Conservation (phyloP, 164 flowering plant species). For the Hamamelis virginiana region DNA sequence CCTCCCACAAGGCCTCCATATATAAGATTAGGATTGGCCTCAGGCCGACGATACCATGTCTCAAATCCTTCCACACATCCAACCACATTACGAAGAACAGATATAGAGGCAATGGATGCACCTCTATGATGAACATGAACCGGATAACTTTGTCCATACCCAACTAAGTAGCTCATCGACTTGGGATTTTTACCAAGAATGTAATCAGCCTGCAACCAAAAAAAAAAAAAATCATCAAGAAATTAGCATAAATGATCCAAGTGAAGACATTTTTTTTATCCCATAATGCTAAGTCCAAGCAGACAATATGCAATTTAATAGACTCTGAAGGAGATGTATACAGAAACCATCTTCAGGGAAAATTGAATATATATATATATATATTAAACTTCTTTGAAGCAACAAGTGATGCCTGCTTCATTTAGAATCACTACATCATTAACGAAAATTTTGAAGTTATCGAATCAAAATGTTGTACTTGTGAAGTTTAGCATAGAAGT, state of each 20-base stretch:
- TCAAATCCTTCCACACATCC: slow-evolving; percentile 80
- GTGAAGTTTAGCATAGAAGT: too few species aligned
- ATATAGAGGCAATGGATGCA: slow-evolving; percentile 62
- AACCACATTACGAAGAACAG: slow-evolving; percentile 26
- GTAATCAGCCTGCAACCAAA: slow-evolving; percentile 65
- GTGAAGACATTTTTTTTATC: too few species aligned
- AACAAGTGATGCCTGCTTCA: too few species aligned
- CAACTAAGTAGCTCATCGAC: slow-evolving; percentile 77
- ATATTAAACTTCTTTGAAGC: too few species aligned
- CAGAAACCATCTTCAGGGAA: too few species aligned
- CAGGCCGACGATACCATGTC: slow-evolving; percentile 51
- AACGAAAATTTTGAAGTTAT: too few species aligned
- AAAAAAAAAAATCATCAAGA: background rate
- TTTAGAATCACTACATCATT: too few species aligned
- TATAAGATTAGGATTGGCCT: slow-evolving; percentile 68
- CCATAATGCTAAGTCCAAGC: too few species aligned
- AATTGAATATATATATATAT: too few species aligned
- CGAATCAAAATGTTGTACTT: too few species aligned
- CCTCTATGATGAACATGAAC: slow-evolving; percentile 77
- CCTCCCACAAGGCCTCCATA: slow-evolving; percentile 88
- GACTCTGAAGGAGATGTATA: too few species aligned
- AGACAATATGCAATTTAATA: too few species aligned
- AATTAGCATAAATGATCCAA: background rate
- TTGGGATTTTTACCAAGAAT: slow-evolving; percentile 87
- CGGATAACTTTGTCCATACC: slow-evolving; percentile 68